Conservation (phyloP, 202 grass and related monocot species). For the Miscanthus sacchariflorus region DNA sequence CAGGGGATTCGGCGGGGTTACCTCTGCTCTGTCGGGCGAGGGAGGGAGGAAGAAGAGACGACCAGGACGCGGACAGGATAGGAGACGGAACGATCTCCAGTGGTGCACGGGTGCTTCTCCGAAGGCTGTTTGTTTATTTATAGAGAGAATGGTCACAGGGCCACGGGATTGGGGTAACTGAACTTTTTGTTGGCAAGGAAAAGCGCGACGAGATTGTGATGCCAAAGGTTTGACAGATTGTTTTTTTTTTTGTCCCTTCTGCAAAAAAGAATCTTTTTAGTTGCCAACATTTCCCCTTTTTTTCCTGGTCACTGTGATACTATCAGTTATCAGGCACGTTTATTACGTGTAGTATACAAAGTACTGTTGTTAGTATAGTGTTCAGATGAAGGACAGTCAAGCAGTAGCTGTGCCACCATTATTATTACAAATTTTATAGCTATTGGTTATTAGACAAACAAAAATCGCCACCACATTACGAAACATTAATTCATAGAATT, state of each 20-base stretch:
- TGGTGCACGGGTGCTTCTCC: neutral
- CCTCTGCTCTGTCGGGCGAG: conserved; percentile 20
- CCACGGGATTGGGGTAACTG: neutral
- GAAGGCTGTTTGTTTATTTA: conserved; percentile 17
- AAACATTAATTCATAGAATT: no score
- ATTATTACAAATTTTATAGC: no score
- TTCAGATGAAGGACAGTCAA: no score
- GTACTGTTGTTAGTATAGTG: no score
- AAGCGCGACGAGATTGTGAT: neutral
- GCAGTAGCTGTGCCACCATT: no score
- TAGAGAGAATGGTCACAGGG: neutral
- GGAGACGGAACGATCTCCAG: neutral
- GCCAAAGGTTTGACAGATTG: no score
- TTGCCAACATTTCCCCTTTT: no score
- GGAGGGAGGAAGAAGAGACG: neutral
- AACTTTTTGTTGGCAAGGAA: neutral
- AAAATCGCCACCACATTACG: no score
- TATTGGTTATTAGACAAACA: no score
- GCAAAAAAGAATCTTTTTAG: neutral
- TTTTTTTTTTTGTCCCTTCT: neutral
- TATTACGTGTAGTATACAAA: no score
- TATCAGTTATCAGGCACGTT: no score
- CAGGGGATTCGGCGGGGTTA: conserved; percentile 29
- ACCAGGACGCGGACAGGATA: neutral
- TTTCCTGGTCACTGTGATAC: no score